phyloP scores from a whole-genome alignment of 257 asterid species.

The Galeopsis tetrahit region DNA sequence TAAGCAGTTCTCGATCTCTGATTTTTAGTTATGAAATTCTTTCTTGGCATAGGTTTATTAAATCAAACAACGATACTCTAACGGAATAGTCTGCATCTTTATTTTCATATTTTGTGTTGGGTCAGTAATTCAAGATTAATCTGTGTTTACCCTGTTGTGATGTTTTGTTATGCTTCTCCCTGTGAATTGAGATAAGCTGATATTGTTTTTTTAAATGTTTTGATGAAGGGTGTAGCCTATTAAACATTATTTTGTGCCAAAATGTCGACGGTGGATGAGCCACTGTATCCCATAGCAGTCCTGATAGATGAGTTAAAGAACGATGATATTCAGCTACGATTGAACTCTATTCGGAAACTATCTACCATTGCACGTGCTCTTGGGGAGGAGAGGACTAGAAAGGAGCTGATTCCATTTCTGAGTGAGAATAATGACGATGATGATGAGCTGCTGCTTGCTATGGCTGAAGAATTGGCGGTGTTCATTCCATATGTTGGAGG shows the following conservation, averaged over 20 bases:
- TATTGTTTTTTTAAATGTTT: conserved; percentile 16
- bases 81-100: not conserved
- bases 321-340: conserved; percentile 82
- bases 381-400: conserved; percentile 92
- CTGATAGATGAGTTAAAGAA: conserved; percentile 92
- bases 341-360: conserved; percentile 83
- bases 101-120: conserved; percentile 19
- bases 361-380: conserved; percentile 97
- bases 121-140: conserved; percentile 21
- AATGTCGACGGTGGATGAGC: conserved; percentile 95
- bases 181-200: conserved; percentile 23
- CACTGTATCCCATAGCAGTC: conserved; percentile 93
- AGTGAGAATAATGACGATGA: conserved; percentile 94
- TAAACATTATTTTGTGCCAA: conserved; percentile 24
- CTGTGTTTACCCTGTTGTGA: not conserved
- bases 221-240: conserved; percentile 22
- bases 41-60: not conserved
- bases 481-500: conserved; percentile 97
- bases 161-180: not conserved
- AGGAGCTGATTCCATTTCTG: conserved; percentile 85
- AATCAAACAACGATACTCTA: not conserved
- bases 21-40: not conserved
- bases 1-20: conserved; percentile 12
- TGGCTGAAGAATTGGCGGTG: conserved; percentile 93
- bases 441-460: conserved; percentile 86